phyloP scores from a whole-genome alignment of 192 early-diverging fungal genomes.

The Spizellomyces punctatus region DNA sequence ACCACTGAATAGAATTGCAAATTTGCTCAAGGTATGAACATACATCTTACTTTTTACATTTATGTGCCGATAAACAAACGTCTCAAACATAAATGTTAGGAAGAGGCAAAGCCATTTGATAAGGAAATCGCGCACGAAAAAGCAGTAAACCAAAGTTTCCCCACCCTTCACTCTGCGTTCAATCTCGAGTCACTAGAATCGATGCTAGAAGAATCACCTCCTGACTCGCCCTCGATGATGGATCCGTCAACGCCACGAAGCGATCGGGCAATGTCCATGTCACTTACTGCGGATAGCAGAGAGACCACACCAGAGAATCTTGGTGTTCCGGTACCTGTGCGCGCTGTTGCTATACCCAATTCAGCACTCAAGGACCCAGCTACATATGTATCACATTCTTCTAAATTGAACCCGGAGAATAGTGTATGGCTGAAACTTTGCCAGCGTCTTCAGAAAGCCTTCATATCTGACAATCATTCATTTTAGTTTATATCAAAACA shows the following conservation, averaged over 20 bases:
- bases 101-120: conserved; percentile 23
- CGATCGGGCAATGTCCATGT: neutral
- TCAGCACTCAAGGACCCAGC: conserved; percentile 44
- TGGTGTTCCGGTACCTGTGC: conserved; percentile 21
- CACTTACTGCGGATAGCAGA: neutral
- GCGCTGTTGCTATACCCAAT: conserved; percentile 36
- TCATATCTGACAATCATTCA: neutral
- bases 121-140: conserved; percentile 36
- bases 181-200: neutral
- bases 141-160: conserved; percentile 12
- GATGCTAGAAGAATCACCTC: neutral
- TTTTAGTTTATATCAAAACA: conserved; percentile 10
- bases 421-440: neutral
- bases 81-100: conserved; percentile 7
- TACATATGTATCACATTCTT: conserved; percentile 41
- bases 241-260: neutral
- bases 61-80: neutral
- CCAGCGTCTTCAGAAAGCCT: too few species aligned
- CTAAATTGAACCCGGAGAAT: conserved; percentile 50
- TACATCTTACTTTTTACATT: neutral
- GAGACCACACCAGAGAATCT: neutral
- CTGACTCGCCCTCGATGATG: neutral
- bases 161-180: neutral
- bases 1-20: neutral
- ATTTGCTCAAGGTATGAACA: conserved; percentile 1